Evolutionary conservation across 257 asterid species (phyloP), one percentile per base, ranked within the genome.

Genomic region (Scutellaria barbata): DNA sequence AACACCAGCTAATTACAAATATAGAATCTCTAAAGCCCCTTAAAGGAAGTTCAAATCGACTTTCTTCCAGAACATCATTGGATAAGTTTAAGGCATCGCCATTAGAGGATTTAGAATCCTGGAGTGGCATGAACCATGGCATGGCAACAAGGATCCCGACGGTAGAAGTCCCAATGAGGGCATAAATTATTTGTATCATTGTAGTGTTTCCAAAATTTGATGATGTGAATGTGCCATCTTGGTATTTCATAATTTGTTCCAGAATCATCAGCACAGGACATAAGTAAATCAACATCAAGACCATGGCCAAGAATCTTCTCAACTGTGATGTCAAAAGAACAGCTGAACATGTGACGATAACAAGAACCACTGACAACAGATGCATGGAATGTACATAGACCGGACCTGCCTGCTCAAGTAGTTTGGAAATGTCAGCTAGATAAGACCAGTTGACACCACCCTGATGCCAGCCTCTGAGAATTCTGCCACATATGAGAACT

Each of bases 391-490:
- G 86, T 71, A 89, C 59, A 63, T 82, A 63, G 46, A 40, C 41
- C 50, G 69, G 14, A 69, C 94, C 96, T n/a, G 79, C 85, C 74
- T 85, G 85, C 71, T 76, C 88, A 41, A 92, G 90, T 82, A 85
- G 81, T 72, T 92, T 92, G 18, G 97, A 82, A 61, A 90, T 87
- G 78, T 92, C 98, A 0, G 95, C 92, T 67, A 90, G 88, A 79
- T 90, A 73, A 80, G 80, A 67, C 98, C 98, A 92, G 86, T 92
- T 92, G 85, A 92, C 97, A 58, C 98, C 98, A 76, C 98, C 98
- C 79, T 84, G 97, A 84, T 92, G 96, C 97, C 98, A 92, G 73
- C 93, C 97, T 78, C 95, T 83, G 84, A 92, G 81, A 69, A 92
- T 37, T 81, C 98, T 88, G 68, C 96, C 93, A 64, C 84, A 84